Evolutionary conservation across 148 eudicot species (phyloP).

Genomic region (Arbutus unedo): DNA sequence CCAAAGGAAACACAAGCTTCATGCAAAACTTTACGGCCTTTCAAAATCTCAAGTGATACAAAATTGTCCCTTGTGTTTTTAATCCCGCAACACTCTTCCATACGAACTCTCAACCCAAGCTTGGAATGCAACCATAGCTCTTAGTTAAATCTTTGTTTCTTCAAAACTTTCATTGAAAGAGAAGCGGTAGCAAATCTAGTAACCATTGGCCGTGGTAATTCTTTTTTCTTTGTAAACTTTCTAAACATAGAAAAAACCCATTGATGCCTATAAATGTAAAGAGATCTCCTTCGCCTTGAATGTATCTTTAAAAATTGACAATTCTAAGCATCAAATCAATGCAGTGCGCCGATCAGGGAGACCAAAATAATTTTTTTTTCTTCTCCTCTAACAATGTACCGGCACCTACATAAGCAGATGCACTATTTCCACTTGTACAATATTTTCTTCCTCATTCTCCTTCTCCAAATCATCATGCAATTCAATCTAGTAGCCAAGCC

Average conservation of each 20-base stretch:
- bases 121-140: too few relatives aligned
- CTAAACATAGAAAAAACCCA: not conserved
- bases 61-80: too few relatives aligned
- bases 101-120: too few relatives aligned
- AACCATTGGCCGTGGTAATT: not conserved
- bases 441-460: not conserved
- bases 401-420: not conserved
- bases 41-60: too few relatives aligned
- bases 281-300: not conserved
- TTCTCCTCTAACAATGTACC: too few relatives aligned
- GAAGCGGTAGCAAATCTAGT: too few relatives aligned
- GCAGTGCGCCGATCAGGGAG: too few relatives aligned
- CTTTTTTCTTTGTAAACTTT: not conserved
- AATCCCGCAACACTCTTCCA: too few relatives aligned
- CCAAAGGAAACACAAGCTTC: not conserved
- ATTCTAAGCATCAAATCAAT: not conserved
- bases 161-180: not conserved
- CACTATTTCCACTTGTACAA: too few relatives aligned
- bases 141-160: not conserved
- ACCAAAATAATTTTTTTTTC: too few relatives aligned
- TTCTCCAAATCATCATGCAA: not conserved
- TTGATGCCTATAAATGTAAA: not conserved
- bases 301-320: not conserved
- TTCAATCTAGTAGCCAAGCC: not conserved
- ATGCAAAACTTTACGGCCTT: too few relatives aligned